Evolutionary conservation across 2,329 filamentous ascomycete genomes (phyloP), one percentile per base, ranked within the genome.

Genomic region (Fusarium buharicum): DNA sequence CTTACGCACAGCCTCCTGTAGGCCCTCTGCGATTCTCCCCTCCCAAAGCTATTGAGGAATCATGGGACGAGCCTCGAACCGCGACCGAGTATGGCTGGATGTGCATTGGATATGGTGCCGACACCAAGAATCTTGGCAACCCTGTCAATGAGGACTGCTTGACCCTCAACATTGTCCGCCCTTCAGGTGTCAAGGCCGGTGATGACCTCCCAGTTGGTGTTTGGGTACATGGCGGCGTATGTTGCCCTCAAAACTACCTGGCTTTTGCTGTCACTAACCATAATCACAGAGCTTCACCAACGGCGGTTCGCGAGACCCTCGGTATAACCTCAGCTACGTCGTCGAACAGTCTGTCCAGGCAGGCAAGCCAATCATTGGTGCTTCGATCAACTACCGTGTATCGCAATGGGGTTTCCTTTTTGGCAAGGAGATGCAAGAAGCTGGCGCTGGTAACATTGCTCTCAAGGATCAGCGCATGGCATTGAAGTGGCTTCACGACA

Each of bases 241-340:
- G 66, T 67, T 24, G 7, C 11, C 5, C 8, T n/a, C 28, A 18
- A 5, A 12, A 6, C 34, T 4, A 11, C 1, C 14, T 8, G 14
- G 12, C 11, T 6, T 30, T 4, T 14, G 11, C 9, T 10, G 13
- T 51, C 43, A 34, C 62, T 68, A 24, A 70, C 18, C n/a, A 39
- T 17, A 10, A 27, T 20, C 9, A 43, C 22, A 70, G 68, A 70
- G 68, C 43, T 70, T 68, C 17, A 43, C 52, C n/a, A 67, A 67
- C 18, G 68, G 69, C 14, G 69, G 68, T 34, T 62, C 63, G 3
- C 57, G 58, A 22, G 67, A 70, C 27, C 67, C 65, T 2, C 78
- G 85, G 27, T 90, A 89, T 70, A 89, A 89, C 69, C 77, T 88
- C 54, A 84, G 81, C 33, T 84, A 81, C 59, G 82, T 89, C 46